These are phyloP conservation scores for Apiospora rasikravindrae DNA, from an alignment of 2,329 filamentous ascomycete genomes.

Conservation along the genomic window DNA sequence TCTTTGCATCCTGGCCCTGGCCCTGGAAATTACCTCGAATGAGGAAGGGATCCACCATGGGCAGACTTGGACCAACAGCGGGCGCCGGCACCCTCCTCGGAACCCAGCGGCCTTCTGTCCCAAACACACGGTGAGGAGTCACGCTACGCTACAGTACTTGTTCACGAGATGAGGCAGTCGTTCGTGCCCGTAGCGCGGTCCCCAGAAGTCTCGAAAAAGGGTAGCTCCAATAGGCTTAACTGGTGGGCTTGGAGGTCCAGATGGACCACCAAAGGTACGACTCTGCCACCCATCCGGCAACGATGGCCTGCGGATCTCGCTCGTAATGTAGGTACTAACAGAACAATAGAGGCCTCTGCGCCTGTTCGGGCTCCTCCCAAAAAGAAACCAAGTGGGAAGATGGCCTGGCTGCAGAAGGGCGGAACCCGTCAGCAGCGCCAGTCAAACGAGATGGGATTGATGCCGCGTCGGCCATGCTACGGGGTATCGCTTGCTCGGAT, in stretches of 20 bases:
- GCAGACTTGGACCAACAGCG: not conserved
- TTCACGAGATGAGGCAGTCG: not conserved
- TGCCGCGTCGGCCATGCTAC: conserved; percentile 1
- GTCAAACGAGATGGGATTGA: conserved; percentile 9
- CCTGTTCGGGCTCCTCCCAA: not conserved
- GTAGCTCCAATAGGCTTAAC: conserved; percentile 9
- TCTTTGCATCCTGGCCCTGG: not conserved
- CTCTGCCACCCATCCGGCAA: not conserved
- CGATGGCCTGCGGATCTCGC: not conserved
- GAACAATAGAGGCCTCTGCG: too few species aligned
- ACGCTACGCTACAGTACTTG: not conserved
- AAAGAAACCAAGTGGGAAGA: not conserved
- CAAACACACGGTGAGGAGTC: conserved; percentile 6
- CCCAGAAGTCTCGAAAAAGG: not conserved
- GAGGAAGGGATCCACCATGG: not conserved
- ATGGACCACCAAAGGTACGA: not conserved
- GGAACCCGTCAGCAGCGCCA: not conserved
- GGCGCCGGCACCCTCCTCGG: not conserved
- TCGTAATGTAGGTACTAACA: not conserved
- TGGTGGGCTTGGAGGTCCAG: not conserved
- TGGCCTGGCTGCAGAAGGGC: not conserved
- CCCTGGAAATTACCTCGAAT: conserved; percentile 14
- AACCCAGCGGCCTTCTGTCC: not conserved
- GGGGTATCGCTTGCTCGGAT: conserved; percentile 16
- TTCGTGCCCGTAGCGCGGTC: not conserved